Evolutionary conservation across 768 basidiomycete species (phyloP).

Genomic region (Kwoniella botswanensis): DNA sequence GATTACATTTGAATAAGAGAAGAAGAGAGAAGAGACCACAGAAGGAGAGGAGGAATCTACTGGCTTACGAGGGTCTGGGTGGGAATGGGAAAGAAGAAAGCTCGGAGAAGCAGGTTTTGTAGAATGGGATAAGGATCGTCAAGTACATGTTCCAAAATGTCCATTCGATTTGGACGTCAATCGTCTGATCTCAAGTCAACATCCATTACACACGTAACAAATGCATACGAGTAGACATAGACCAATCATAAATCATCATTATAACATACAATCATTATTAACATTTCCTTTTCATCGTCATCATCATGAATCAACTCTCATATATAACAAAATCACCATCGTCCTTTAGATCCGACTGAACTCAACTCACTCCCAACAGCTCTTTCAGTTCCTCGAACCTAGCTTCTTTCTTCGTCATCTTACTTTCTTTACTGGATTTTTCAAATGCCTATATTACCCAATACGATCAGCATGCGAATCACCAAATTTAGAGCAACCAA

Average conservation of each 20-base stretch:
- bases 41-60: slow-evolving; percentile 39
- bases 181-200: too few species aligned
- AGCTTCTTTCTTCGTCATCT: slow-evolving; percentile 76
- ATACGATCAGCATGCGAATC: neutral
- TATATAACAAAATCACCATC: neutral
- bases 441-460: slow-evolving; percentile 84
- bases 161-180: too few species aligned
- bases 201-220: too few species aligned
- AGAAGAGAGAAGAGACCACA: slow-evolving; percentile 29
- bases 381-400: slow-evolving; percentile 70
- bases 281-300: neutral
- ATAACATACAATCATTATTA: neutral
- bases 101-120: neutral
- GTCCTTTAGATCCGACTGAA: neutral
- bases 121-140: neutral
- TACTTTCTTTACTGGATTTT: slow-evolving; percentile 74
- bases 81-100: neutral
- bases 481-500: neutral
- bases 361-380: slow-evolving; percentile 40
- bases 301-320: neutral
- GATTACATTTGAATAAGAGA: slow-evolving; percentile 45
- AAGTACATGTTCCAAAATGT: too few species aligned
- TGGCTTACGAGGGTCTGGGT: neutral
- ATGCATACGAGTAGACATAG: too few species aligned
- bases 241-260: neutral